A percentile compares a stretch with the other conserved stretches of the same genome.
Conservation (phyloP, 495 filamentous ascomycete genomes). For the Aspergillus sclerotiicarbonarius region DNA sequence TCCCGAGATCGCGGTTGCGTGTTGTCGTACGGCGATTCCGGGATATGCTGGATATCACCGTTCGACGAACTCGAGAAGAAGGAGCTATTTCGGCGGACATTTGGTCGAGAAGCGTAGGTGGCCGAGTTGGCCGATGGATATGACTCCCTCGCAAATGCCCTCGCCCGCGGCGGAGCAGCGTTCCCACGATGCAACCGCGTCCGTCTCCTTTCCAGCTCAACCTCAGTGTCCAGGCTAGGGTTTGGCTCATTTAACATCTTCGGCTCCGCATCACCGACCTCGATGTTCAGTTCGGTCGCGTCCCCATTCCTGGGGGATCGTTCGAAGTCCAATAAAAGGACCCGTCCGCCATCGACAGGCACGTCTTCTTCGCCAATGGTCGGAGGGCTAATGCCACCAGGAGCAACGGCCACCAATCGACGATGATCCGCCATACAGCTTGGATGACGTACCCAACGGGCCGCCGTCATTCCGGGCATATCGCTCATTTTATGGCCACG, state of each 20-base stretch:
- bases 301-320: conserved; percentile 56
- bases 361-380: conserved; percentile 70
- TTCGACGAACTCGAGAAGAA: conserved; percentile 22
- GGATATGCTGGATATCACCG: conserved; percentile 21
- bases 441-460: conserved; percentile 38
- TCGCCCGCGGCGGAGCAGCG: conserved; percentile 20
- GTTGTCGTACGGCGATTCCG: conserved; percentile 67
- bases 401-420: conserved; percentile 71
- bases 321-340: conserved; percentile 76
- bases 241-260: conserved; percentile 72
- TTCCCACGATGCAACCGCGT: conserved; percentile 49
- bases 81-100: conserved; percentile 27
- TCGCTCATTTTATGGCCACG: conserved; percentile 38
- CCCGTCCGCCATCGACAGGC: conserved; percentile 76
- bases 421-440: conserved; percentile 14
- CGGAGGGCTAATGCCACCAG: conserved; percentile 63
- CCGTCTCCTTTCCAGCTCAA: conserved; percentile 74
- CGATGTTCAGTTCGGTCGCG: conserved; percentile 59
- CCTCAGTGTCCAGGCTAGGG: conserved; percentile 75
- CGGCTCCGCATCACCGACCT: conserved; percentile 68
- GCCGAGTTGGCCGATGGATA: conserved; percentile 20
- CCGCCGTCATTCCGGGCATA: conserved; percentile 43
- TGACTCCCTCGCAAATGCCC: conserved; percentile 22
- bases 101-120: conserved; percentile 13
- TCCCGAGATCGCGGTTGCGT: conserved; percentile 73